These are phyloP conservation scores for Ophiostoma tasmaniense DNA, from an alignment of 2,329 filamentous ascomycete genomes.

Conservation along the genomic window DNA sequence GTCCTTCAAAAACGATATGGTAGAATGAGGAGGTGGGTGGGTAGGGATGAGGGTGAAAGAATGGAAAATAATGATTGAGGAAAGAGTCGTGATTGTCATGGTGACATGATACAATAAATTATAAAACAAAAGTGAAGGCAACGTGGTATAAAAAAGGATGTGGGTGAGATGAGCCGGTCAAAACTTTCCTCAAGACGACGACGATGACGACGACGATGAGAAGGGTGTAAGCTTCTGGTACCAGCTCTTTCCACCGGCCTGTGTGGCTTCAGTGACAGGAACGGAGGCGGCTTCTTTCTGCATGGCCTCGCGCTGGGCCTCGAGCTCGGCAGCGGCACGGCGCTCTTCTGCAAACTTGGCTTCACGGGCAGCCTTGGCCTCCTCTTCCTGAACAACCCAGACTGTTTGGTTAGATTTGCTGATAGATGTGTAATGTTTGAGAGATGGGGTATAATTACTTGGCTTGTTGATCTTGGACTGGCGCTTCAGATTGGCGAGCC, in stretches of 20 bases:
- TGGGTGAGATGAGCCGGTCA: neutral
- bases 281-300: slow-evolving; percentile 38
- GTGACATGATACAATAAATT: neutral
- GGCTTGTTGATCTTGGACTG: slow-evolving; percentile 87
- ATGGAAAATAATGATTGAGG: neutral
- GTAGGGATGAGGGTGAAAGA: neutral
- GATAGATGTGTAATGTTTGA: neutral
- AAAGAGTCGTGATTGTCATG: neutral
- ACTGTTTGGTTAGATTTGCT: slow-evolving; percentile 29
- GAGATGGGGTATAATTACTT: slow-evolving; percentile 47
- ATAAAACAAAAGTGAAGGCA: neutral
- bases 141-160: neutral
- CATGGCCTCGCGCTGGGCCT: slow-evolving; percentile 40
- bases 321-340: slow-evolving; percentile 34
- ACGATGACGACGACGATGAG: neutral
- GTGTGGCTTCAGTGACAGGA: slow-evolving; percentile 11
- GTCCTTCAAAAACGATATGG: neutral
- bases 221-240: neutral
- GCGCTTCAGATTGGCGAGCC: slow-evolving; percentile 74
- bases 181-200: neutral
- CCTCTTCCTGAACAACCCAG: slow-evolving; percentile 44
- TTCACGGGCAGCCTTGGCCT: slow-evolving; percentile 35
- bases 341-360: slow-evolving; percentile 30
- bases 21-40: neutral
- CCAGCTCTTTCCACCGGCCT: slow-evolving; percentile 6